Conservation (phyloP, 192 early-diverging fungal genomes). For the Podila clonocystis region DNA sequence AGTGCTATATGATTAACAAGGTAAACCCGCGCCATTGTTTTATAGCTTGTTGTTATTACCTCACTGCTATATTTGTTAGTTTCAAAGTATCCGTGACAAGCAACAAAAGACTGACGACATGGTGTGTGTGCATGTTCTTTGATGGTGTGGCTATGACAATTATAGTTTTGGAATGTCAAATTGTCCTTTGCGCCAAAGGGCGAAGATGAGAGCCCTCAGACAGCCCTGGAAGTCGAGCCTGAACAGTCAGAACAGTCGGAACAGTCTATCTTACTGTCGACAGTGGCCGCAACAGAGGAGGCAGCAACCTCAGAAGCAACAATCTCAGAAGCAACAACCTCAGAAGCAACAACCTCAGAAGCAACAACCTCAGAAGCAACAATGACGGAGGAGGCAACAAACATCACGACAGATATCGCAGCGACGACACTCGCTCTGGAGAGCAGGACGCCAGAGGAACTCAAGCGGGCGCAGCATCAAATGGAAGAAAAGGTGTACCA, state of each 20-base stretch:
- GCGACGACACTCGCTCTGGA: slow-evolving; percentile 5
- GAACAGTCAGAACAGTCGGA: not conserved
- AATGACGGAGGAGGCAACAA: too few species aligned
- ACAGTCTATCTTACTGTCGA: not conserved
- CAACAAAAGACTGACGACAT: not conserved
- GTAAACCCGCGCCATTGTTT: slow-evolving; percentile 52
- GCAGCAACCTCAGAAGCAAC: too few species aligned
- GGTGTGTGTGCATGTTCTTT: not conserved
- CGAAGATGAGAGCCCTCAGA: not conserved
- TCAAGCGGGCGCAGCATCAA: slow-evolving; percentile 65
- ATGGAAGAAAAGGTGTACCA: slow-evolving; percentile 90
- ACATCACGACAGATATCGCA: not conserved
- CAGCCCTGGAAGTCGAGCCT: not conserved
- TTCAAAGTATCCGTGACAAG: not conserved
- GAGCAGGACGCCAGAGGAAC: slow-evolving; percentile 54
- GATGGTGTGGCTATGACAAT: not conserved
- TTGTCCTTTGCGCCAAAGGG: slow-evolving; percentile 36
- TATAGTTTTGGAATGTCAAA: slow-evolving; percentile 74
- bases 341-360: not conserved
- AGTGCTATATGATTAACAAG: slow-evolving; percentile 99
- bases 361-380: not conserved
- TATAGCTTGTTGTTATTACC: not conserved
- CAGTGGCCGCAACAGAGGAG: not conserved
- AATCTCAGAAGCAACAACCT: too few species aligned
- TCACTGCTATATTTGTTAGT: too few species aligned